Conservation (phyloP, 202 grass and related monocot species). For the Setaria italica region DNA sequence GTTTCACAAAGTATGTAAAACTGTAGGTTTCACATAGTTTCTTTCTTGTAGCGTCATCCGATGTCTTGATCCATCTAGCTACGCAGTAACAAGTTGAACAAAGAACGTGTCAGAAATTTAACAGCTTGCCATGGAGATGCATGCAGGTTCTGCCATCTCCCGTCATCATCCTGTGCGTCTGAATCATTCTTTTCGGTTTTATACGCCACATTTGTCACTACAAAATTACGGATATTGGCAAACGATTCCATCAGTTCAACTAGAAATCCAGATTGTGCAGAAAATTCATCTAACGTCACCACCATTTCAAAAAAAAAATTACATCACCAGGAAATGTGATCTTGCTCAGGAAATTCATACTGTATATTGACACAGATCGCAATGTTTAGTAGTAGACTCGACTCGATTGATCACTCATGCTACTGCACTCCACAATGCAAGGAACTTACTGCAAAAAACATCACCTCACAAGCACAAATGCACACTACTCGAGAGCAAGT, state of each 20-base stretch:
- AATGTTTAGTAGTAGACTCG: background rate
- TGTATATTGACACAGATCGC: background rate
- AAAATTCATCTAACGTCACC: background rate
- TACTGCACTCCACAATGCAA: constrained; percentile 12
- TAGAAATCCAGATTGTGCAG: background rate
- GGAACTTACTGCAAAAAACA: background rate
- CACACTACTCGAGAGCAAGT: constrained; percentile 1
- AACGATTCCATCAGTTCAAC: background rate
- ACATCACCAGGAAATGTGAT: background rate
- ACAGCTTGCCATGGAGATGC: constrained; percentile 8
- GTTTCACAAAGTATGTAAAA: no score
- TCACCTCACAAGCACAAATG: background rate
- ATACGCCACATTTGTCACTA: background rate
- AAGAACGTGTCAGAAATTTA: constrained; percentile 59
- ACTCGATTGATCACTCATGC: background rate
- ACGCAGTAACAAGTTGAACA: constrained; percentile 74
- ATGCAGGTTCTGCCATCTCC: constrained; percentile 11
- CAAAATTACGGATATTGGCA: background rate
- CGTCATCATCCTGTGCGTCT: constrained; percentile 26
- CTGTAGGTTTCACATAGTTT: no score
- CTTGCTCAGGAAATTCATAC: constrained; percentile 22
- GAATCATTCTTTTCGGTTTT: background rate
- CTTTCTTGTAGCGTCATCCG: no score
- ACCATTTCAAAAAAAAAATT: no score
- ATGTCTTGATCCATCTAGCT: constrained; percentile 73